These are phyloP conservation scores for Cercophora newfieldiana DNA, from an alignment of 495 filamentous ascomycete genomes.

Conservation along the genomic window DNA sequence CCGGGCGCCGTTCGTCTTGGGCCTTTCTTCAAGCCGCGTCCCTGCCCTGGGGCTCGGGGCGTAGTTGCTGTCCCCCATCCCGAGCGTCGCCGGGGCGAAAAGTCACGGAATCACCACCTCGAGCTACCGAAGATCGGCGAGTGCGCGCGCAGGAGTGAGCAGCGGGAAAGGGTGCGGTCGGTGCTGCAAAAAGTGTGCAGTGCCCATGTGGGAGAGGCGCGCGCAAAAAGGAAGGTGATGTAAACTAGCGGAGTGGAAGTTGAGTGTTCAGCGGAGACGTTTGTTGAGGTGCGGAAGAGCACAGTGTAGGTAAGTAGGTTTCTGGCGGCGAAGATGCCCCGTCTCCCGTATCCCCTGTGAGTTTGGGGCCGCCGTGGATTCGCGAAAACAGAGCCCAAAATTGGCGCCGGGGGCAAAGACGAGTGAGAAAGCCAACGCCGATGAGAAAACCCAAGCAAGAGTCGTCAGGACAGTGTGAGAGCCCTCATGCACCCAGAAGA, in stretches of 20 bases:
- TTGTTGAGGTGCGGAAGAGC: neutral
- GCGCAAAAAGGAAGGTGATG: neutral
- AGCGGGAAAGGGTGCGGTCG: conserved; percentile 1
- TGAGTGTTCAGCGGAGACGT: neutral
- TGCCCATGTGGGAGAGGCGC: conserved; percentile 19
- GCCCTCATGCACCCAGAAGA: neutral
- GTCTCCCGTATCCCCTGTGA: neutral
- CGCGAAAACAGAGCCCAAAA: neutral
- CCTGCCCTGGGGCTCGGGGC: conserved; percentile 34
- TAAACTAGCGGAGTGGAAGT: neutral
- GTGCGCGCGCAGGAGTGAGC: neutral
- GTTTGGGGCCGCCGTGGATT: neutral
- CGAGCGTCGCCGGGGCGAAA: neutral
- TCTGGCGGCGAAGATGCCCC: conserved; percentile 3
- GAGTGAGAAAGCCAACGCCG: neutral
- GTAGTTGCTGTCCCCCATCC: conserved; percentile 46
- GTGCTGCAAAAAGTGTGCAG: neutral
- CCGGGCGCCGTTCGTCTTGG: conserved; percentile 30
- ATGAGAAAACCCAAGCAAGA: neutral
- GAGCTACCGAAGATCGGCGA: neutral
- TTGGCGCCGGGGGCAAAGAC: neutral
- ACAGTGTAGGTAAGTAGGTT: neutral
- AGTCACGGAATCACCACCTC: neutral
- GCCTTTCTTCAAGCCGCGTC: conserved; percentile 33
- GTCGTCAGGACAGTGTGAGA: neutral